These are phyloP conservation scores for Austroboletus rostrupii DNA, from an alignment of 1,284 basidiomycete genomes.

Conservation along the genomic window DNA sequence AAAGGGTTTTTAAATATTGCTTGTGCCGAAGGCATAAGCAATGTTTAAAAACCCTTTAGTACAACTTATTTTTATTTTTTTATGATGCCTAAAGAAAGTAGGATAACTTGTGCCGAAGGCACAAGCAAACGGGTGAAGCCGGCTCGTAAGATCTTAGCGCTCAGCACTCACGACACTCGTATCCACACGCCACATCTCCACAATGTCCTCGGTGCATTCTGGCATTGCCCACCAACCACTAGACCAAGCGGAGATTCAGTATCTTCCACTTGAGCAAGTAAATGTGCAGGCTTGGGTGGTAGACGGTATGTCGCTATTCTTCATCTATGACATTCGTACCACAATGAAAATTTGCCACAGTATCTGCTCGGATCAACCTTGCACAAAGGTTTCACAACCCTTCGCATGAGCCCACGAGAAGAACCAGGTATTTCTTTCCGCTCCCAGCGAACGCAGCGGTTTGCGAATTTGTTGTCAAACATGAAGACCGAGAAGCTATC, in stretches of 20 bases:
- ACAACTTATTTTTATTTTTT: no score
- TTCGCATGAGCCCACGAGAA: slow-evolving; percentile 32
- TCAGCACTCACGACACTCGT: no score
- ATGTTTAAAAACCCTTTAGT: no score
- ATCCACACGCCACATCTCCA: no score
- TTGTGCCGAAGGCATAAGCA: no score
- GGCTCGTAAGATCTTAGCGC: no score
- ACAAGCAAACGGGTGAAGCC: no score
- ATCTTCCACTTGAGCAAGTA: slow-evolving; percentile 44
- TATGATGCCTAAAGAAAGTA: no score
- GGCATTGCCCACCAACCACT: slow-evolving; percentile 38
- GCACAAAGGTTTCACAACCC: slow-evolving; percentile 47
- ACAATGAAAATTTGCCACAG: slow-evolving; percentile 25
- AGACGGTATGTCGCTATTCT: slow-evolving; percentile 37
- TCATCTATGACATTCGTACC: neutral
- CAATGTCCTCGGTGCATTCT: slow-evolving; percentile 18
- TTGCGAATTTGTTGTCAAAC: slow-evolving; percentile 45
- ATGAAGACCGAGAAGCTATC: slow-evolving; percentile 38
- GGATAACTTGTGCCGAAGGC: no score
- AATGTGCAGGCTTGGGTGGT: slow-evolving; percentile 37
- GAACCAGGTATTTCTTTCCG: slow-evolving; percentile 56
- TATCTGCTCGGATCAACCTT: slow-evolving; percentile 49
- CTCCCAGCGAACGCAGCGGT: slow-evolving; percentile 51
- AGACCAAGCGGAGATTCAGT: slow-evolving; percentile 21
- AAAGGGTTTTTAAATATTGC: no score